Conservation (phyloP, 768 basidiomycete species). For the Podaxis sp. region DNA sequence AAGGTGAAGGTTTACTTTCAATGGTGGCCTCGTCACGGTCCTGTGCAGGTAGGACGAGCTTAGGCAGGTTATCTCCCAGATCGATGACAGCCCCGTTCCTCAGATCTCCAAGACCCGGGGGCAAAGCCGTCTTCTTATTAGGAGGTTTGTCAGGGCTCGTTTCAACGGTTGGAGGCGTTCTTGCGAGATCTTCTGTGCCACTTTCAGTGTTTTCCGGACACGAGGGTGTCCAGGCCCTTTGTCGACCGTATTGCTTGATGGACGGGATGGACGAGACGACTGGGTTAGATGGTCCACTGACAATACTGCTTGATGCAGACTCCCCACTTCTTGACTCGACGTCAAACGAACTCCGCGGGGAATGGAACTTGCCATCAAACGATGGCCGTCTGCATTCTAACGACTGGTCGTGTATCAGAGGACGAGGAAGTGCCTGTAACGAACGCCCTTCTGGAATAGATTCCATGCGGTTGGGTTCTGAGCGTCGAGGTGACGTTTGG, state of each 20-base stretch:
- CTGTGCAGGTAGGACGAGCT: neutral
- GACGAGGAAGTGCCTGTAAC: slow-evolving; percentile 11
- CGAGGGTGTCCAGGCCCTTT: neutral
- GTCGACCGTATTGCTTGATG: neutral
- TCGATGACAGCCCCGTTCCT: neutral
- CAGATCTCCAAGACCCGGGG: neutral
- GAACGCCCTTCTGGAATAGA: slow-evolving; percentile 45
- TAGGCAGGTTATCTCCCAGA: neutral
- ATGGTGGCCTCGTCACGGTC: neutral
- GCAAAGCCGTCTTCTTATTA: neutral
- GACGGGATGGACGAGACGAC: neutral
- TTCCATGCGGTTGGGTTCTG: slow-evolving; percentile 33
- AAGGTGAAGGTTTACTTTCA: neutral
- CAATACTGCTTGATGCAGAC: slow-evolving; percentile 3
- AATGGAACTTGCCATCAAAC: slow-evolving; percentile 4
- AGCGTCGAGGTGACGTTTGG: slow-evolving; percentile 23
- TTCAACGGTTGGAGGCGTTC: neutral
- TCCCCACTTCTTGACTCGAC: slow-evolving; percentile 15
- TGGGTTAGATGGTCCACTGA: slow-evolving; percentile 6
- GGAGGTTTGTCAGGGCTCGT: neutral
- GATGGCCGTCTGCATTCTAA: slow-evolving; percentile 3
- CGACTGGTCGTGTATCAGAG: neutral
- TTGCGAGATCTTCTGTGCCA: slow-evolving; percentile 2
- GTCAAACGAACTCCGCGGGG: slow-evolving; percentile 6
- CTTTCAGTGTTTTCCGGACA: neutral